These are phyloP conservation scores for Candida alai DNA, from an alignment of 805 yeast genomes.

Conservation along the genomic window DNA sequence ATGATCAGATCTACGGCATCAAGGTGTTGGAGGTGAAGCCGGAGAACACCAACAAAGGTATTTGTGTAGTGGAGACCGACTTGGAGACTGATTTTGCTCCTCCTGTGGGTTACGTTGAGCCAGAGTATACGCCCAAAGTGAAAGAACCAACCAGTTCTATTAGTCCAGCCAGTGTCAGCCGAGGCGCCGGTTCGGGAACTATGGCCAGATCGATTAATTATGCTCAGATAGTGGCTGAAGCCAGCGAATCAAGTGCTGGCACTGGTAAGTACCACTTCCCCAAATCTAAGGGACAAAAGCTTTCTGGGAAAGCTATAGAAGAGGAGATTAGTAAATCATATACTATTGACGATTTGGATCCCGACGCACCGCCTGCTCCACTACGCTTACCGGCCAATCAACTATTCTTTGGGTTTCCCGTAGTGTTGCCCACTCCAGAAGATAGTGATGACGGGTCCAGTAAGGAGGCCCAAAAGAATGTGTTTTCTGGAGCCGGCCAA, in stretches of 20 bases:
- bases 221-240: slow-evolving; percentile 50
- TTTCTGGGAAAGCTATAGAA: slow-evolving; percentile 56
- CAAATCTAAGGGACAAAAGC: slow-evolving; percentile 73
- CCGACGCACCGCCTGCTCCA: slow-evolving; percentile 66
- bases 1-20: slow-evolving; percentile 71
- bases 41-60: slow-evolving; percentile 56
- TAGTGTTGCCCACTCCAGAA: slow-evolving; percentile 42
- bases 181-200: slow-evolving; percentile 51
- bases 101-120: slow-evolving; percentile 97
- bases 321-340: slow-evolving; percentile 16
- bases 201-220: slow-evolving; percentile 77
- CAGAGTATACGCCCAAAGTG: slow-evolving; percentile 50
- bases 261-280: too few relatives aligned
- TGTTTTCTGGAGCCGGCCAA: slow-evolving; percentile 68
- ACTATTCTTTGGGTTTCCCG: slow-evolving; percentile 90
- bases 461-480: slow-evolving; percentile 14
- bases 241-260: slow-evolving; percentile 34
- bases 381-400: slow-evolving; percentile 77
- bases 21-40: slow-evolving; percentile 88
- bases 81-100: slow-evolving; percentile 97
- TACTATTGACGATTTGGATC: slow-evolving; percentile 43
- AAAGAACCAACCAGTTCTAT: slow-evolving; percentile 31
- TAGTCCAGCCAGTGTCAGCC: slow-evolving; percentile 30
- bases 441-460: slow-evolving; percentile 23
- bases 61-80: slow-evolving; percentile 96